Conservation (phyloP, 768 basidiomycete genomes). For the Hypholoma sublateritium region DNA sequence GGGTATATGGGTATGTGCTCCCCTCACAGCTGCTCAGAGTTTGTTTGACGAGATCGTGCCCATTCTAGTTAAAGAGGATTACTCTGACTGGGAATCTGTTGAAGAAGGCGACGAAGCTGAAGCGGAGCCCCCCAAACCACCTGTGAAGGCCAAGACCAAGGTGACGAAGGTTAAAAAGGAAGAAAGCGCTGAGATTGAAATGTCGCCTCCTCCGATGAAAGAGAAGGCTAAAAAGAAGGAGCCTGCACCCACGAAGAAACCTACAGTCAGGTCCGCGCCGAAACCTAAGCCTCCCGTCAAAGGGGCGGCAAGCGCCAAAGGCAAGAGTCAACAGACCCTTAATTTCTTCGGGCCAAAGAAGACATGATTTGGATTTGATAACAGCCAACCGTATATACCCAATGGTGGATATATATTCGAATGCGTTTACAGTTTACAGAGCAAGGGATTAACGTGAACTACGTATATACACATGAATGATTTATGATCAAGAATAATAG, state of each 20-base stretch:
- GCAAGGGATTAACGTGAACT: not conserved
- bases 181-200: conserved; percentile 15
- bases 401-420: not conserved
- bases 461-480: conserved; percentile 3
- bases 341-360: conserved; percentile 37
- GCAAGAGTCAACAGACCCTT: conserved; percentile 24
- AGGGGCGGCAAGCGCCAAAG: conserved; percentile 16
- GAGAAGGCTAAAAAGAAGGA: conserved; percentile 15
- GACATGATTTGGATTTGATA: not conserved
- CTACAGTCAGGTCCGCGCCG: conserved; percentile 11
- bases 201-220: conserved; percentile 7
- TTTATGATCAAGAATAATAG: not conserved
- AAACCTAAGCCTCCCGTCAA: conserved; percentile 22
- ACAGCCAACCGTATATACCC: not conserved
- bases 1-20: conserved; percentile 67
- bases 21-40: not conserved
- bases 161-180: conserved; percentile 24
- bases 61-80: conserved; percentile 67
- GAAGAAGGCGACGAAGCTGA: conserved; percentile 49
- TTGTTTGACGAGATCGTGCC: not conserved
- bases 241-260: conserved; percentile 10
- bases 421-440: not conserved
- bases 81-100: conserved; percentile 80
- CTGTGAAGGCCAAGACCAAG: conserved; percentile 15
- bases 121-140: conserved; percentile 13